Evolutionary conservation across 192 early-diverging fungal genomes (phyloP).

Genomic region (Backusella westeae): DNA sequence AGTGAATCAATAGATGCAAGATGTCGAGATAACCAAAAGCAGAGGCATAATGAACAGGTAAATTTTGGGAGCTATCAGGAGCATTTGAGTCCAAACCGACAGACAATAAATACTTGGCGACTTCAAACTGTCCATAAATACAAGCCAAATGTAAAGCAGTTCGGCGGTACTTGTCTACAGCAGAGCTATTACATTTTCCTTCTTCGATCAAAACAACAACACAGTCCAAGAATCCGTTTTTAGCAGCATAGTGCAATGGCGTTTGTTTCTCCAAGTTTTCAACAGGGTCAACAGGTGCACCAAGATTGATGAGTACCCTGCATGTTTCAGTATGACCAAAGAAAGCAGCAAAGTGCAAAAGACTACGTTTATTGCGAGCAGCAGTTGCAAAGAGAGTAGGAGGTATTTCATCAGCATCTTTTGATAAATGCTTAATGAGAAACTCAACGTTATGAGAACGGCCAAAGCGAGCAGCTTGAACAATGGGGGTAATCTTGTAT

Average conservation of each 20-base stretch:
- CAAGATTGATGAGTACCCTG: conserved; percentile 31
- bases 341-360: conserved; percentile 40
- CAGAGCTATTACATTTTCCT: conserved; percentile 20
- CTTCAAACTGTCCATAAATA: conserved; percentile 45
- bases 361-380: conserved; percentile 32
- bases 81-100: conserved; percentile 44
- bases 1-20: conserved; percentile 39
- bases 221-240: conserved; percentile 26
- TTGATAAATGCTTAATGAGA: conserved; percentile 34
- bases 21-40: conserved; percentile 44
- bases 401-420: conserved; percentile 9
- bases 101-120: conserved; percentile 37
- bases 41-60: conserved; percentile 49
- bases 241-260: conserved; percentile 31
- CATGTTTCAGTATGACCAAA: conserved; percentile 40
- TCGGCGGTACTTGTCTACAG: conserved; percentile 28
- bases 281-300: conserved; percentile 34
- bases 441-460: conserved; percentile 22
- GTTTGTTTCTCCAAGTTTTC: conserved; percentile 36
- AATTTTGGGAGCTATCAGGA: conserved; percentile 45
- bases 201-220: conserved; percentile 31
- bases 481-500: conserved; percentile 41
- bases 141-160: conserved; percentile 32
- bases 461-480: conserved; percentile 52
- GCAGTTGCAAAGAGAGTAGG: conserved; percentile 34